phyloP scores from a whole-genome alignment of 2,329 filamentous ascomycete genomes.

The Ophioceras dolichostomum region DNA sequence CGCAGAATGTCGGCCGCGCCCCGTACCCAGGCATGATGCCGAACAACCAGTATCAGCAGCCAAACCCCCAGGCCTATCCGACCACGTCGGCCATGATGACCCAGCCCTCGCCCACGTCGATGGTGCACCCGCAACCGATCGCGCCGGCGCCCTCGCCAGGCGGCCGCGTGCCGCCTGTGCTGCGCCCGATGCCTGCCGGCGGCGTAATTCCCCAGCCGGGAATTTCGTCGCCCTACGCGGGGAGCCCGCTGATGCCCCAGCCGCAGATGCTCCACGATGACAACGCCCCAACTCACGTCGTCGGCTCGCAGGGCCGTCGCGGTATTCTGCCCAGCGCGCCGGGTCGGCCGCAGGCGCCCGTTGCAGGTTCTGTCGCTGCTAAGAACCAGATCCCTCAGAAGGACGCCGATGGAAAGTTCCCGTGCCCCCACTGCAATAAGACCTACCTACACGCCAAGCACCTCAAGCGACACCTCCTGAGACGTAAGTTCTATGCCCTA shows the following conservation, averaged over 20 bases:
- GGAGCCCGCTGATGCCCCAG: constrained; percentile 42
- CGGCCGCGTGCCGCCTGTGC: constrained; percentile 42
- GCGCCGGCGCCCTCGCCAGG: constrained; percentile 54
- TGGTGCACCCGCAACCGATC: constrained; percentile 63
- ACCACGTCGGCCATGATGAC: constrained; percentile 51
- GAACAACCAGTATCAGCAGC: constrained; percentile 36
- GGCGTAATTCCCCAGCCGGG: constrained; percentile 48
- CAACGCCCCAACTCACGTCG: constrained; percentile 75
- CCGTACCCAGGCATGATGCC: constrained; percentile 43
- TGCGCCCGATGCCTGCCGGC: constrained; percentile 60
- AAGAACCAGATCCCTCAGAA: constrained; percentile 87
- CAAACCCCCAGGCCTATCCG: constrained; percentile 41
- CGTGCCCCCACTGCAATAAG: constrained; percentile 96
- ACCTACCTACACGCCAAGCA: constrained; percentile 97
- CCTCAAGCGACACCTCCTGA: constrained; percentile 85
- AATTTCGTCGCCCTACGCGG: constrained; percentile 48
- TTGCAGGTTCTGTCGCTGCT: constrained; percentile 52
- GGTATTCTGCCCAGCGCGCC: constrained; percentile 87
- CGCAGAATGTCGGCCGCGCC: constrained; percentile 31
- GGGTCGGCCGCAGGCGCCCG: constrained; percentile 66
- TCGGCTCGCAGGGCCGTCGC: constrained; percentile 84
- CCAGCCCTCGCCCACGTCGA: constrained; percentile 51
- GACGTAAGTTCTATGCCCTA: constrained; percentile 74
- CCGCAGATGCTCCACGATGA: constrained; percentile 41
- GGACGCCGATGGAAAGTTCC: constrained; percentile 95